Evolutionary conservation across 2,329 filamentous ascomycete genomes (phyloP).

Genomic region (Ophidiomyces ophidiicola): DNA sequence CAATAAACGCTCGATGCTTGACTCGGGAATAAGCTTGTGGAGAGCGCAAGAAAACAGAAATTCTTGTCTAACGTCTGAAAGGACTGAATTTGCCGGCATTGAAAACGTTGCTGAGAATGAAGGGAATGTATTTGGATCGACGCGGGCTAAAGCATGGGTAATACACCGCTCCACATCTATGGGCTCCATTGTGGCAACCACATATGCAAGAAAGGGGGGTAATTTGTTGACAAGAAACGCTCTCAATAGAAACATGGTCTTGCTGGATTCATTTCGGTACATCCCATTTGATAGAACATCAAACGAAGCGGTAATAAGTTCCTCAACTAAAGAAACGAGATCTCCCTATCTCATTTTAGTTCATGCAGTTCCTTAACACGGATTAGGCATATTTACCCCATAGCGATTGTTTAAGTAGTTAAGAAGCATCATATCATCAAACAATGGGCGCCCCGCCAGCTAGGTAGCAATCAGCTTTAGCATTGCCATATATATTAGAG

Average conservation of each 20-base stretch:
- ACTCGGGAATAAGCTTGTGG: constrained; percentile 68
- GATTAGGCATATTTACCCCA: constrained; percentile 43
- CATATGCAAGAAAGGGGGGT: constrained; percentile 47
- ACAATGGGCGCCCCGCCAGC: constrained; percentile 68
- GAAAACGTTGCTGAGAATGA: constrained; percentile 53
- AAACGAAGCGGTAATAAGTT: constrained; percentile 78
- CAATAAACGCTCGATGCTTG: constrained; percentile 64
- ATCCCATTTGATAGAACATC: constrained; percentile 80
- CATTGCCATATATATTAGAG: not conserved
- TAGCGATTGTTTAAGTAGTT: constrained; percentile 77
- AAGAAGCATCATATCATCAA: constrained; percentile 68
- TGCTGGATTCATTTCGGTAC: constrained; percentile 51
- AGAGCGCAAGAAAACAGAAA: constrained; percentile 86
- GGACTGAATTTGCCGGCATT: constrained; percentile 45
- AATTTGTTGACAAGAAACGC: constrained; percentile 75
- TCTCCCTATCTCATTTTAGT: constrained; percentile 46
- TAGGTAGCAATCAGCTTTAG: constrained; percentile 35
- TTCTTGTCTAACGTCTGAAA: constrained; percentile 60
- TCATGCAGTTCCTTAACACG: not conserved
- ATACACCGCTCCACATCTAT: constrained; percentile 53
- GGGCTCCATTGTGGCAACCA: constrained; percentile 46
- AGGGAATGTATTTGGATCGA: constrained; percentile 52
- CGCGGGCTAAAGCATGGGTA: constrained; percentile 50
- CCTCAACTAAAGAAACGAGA: constrained; percentile 61
- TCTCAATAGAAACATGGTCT: constrained; percentile 59